A percentile compares a stretch with the other conserved stretches of the same genome.
Conservation (phyloP, 2,329 filamentous ascomycete genomes). For the Colletotrichum musicola region DNA sequence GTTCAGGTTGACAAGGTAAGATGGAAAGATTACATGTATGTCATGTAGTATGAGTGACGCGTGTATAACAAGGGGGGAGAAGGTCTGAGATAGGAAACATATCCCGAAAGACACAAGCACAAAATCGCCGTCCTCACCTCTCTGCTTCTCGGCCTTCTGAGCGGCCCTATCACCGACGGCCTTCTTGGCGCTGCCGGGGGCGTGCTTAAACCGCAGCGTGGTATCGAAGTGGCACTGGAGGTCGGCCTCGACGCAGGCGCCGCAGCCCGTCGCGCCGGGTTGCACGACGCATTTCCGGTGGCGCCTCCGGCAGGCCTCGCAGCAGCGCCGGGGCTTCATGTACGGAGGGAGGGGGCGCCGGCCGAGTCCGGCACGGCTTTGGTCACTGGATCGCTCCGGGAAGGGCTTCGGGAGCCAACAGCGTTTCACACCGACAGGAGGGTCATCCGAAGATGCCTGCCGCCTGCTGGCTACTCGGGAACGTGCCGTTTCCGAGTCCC, state of each 20-base stretch:
- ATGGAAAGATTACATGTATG: background rate
- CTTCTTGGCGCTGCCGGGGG: constrained; percentile 24
- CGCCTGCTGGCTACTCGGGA: too few species aligned
- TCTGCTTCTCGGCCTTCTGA: constrained; percentile 13
- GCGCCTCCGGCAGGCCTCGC: constrained; percentile 33
- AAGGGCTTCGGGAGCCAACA: too few species aligned
- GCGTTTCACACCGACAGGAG: too few species aligned
- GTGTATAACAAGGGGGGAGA: too few species aligned
- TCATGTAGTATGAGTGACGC: background rate
- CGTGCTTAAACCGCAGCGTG: constrained; percentile 31
- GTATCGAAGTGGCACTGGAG: constrained; percentile 32
- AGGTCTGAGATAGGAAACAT: background rate
- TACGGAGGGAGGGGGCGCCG: background rate
- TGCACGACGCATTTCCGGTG: constrained; percentile 35
- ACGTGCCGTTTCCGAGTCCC: background rate
- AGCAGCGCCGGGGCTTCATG: constrained; percentile 35
- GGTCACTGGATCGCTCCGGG: too few species aligned
- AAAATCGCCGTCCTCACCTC: constrained; percentile 17
- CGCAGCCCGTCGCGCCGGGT: constrained; percentile 26
- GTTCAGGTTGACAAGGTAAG: background rate
- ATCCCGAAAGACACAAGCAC: constrained; percentile 2
- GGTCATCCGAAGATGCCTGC: too few species aligned
- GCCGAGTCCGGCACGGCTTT: too few species aligned
- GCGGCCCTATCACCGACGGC: background rate
- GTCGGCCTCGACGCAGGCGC: constrained; percentile 28